Base-by-base conservation (phyloP, 2,329 filamentous ascomycete species). In the Colletotrichum ledebouriae region DNA sequence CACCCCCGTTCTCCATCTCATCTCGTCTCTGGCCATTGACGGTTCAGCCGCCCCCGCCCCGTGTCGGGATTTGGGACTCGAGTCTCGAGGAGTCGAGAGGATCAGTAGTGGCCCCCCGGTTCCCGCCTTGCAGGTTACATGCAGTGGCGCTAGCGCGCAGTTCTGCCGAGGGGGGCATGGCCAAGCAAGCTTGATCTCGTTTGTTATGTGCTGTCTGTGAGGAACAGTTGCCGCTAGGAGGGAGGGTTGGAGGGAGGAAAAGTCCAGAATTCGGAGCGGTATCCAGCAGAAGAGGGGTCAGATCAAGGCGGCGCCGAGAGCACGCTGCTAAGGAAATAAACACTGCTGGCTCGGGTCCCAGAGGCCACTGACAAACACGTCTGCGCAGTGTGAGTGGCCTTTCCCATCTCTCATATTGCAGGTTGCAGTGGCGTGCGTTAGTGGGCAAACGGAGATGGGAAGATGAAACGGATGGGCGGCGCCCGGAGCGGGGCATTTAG, bases 361-460 rank as follows among this genome's bases (percentile, higher is more conserved):
- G 49, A 29, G 53, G 7, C 17, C 62, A 60, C 47, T 47, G 29
- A 37, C 37, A 58, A 53, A 58, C 44, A 56, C 34, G 55, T 37
- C n/a, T 58, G 25, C 58, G 29, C 29, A 29, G 29, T 29, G 25
- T 6, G 57, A 22, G 20, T 37, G 22, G 33, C 50, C 4, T 22
- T 34, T 22, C 29, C 25, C 41, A 58, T 57, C 37, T 50, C 37
- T 50, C 44, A 50, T 61, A 69, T 69, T 69, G 67, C 67, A 69
- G 67, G 67, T 60, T 46, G 60, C 29, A 34, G 66, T 69, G 67
- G 67, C 67, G 55, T 69, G 63, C 67, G 42, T 52, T 69, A 67
- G 67, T 33, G 56, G 57, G 57, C 22, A 67, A 69, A 57, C 63
- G 67, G 57, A 17, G 63, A 66, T 33, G 56, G 52, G 33, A 67